Percentiles rank a stretch among this genome's conserved stretches.
phyloP scores from a whole-genome alignment of 1,284 basidiomycete genomes.

The Grifola frondosa region DNA sequence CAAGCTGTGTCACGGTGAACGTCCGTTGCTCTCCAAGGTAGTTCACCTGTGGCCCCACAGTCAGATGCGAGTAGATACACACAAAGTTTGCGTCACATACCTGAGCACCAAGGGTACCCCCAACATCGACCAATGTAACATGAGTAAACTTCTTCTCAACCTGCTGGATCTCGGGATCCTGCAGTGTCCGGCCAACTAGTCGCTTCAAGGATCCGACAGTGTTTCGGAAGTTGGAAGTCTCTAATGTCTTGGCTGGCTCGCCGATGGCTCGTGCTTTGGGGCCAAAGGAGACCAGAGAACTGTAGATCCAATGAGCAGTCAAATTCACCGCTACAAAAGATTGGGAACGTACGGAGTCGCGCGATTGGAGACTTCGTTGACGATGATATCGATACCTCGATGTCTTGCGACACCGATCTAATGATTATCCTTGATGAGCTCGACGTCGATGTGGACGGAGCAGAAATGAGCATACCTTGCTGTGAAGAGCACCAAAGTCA shows the following conservation, averaged over 20 bases:
- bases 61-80: constrained; percentile 10
- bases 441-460: constrained; percentile 9
- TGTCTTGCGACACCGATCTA: constrained; percentile 92
- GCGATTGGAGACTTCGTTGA: constrained; percentile 95
- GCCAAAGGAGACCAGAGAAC: constrained; percentile 91
- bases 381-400: constrained; percentile 92
- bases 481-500: constrained; percentile 86
- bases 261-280: constrained; percentile 86
- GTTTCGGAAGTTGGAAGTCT: constrained; percentile 97
- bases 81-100: too few relatives aligned
- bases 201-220: constrained; percentile 90
- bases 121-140: constrained; percentile 79
- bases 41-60: constrained; percentile 57
- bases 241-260: constrained; percentile 92
- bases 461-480: constrained; percentile 58
- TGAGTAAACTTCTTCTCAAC: constrained; percentile 89
- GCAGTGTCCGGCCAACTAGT: constrained; percentile 75
- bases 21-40: constrained; percentile 79
- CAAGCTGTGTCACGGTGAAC: constrained; percentile 86
- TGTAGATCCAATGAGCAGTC: constrained; percentile 32
- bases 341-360: constrained; percentile 74
- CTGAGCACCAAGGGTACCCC: constrained; percentile 81
- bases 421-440: constrained; percentile 19
- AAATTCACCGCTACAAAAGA: neutral
- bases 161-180: constrained; percentile 77